Evolutionary conservation across 2,329 filamentous ascomycete species (phyloP).

Genomic region (Paracorniculantispora psalliotae): DNA sequence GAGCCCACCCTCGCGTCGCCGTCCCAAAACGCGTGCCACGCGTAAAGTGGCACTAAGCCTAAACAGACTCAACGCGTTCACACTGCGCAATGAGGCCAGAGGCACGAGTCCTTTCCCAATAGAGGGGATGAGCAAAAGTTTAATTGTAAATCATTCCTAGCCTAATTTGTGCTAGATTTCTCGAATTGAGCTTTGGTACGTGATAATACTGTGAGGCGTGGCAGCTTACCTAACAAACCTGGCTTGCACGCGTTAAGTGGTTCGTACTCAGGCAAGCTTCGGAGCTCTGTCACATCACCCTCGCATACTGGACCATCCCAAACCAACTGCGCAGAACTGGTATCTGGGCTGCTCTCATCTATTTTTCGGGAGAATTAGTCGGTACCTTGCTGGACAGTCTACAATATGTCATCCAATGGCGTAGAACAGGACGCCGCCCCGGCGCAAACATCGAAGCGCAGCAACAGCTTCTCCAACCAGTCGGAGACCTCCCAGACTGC

Average conservation of each 20-base stretch:
- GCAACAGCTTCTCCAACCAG: conserved; percentile 54
- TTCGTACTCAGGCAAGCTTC: background rate
- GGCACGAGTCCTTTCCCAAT: background rate
- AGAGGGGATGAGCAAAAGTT: background rate
- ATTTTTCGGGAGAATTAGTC: background rate
- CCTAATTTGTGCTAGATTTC: background rate
- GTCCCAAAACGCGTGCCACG: conserved; percentile 22
- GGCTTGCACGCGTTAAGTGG: background rate
- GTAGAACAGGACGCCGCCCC: conserved; percentile 18
- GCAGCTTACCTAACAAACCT: conserved; percentile 10
- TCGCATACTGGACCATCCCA: background rate
- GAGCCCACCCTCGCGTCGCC: conserved; percentile 10
- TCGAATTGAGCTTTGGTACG: background rate
- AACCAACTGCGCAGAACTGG: background rate
- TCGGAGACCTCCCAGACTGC: conserved; percentile 67
- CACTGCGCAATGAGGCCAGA: background rate
- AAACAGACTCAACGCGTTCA: conserved; percentile 21
- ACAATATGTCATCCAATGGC: conserved; percentile 4
- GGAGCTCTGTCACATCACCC: background rate
- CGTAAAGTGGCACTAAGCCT: conserved; percentile 42
- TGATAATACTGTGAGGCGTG: background rate
- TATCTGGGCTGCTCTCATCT: background rate
- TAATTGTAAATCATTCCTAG: background rate
- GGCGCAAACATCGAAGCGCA: conserved; percentile 33
- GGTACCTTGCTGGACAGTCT: background rate